Evolutionary conservation across 2,329 filamentous ascomycete species (phyloP), one percentile per base, ranked within the genome.

Genomic region (Colletotrichum acutatum): DNA sequence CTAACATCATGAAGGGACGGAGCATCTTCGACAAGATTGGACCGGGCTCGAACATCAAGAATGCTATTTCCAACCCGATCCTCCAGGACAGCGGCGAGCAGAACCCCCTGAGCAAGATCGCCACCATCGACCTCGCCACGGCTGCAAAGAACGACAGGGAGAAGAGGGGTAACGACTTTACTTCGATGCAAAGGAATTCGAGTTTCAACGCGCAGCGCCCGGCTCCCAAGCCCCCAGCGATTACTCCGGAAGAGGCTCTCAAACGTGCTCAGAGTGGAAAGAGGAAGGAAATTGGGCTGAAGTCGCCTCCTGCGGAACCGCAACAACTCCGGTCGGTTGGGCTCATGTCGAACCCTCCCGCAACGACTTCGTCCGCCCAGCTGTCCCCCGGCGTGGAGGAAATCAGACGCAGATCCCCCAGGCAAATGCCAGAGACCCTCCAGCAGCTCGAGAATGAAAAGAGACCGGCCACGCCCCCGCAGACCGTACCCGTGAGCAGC

Each of bases 381-480:
- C 78, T 87, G 7, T 90, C 89, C 4, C 88, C 88, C 0, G 84
- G 83, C 2, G 78, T 81, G 4, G 87, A 89, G 7, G 86, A 85
- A 56, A 76, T 90, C 32, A 84, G 88, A 12, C 84, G 86, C 75
- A 83, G 89, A 58, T 90, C 89, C 2, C 88, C 89, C 19, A 81
- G 85, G 59, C 82, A 85, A 9, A 76, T 79, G 6, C 74, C 77
- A 7, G 75, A 76, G 30, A 60, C 74, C n/a, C 64, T 75, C 22
- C 42, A 61, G 19, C 12, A 58, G 28, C 30, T 24, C 3, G 57
- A 49, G 16, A 57, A 57, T 8, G 26, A 37, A n/a, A 19, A 24
- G 4, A 68, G 59, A 12, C 52, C 66, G 54, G 22, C 37, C 9
- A 72, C 71, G 7, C 68, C 71, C n/a, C 66, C 58, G 62, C 65